These are phyloP conservation scores for Pleurozium schreberi DNA, from an alignment of 225 moss, liverwort and hornwort species.

Conservation along the genomic window DNA sequence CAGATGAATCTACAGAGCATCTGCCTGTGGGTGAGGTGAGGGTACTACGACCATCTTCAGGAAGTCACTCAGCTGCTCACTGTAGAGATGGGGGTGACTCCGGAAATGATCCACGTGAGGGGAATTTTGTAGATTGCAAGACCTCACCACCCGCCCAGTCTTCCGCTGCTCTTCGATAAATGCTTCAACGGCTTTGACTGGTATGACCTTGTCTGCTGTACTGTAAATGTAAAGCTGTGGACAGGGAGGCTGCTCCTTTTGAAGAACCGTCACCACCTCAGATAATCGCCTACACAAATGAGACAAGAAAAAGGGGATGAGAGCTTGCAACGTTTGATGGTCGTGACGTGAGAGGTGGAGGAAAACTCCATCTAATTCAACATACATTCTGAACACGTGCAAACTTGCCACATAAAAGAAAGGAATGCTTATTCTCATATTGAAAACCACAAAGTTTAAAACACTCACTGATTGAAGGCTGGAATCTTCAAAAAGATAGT, in stretches of 20 bases:
- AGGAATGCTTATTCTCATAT: neutral
- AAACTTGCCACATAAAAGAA: neutral
- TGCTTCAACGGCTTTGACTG: slow-evolving; percentile 58
- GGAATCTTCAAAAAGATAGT: slow-evolving; percentile 69
- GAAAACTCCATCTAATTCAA: neutral
- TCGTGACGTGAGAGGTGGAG: neutral
- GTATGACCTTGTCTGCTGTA: slow-evolving; percentile 82
- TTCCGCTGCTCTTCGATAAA: slow-evolving; percentile 81
- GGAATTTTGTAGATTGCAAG: slow-evolving; percentile 75
- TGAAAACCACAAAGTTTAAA: neutral
- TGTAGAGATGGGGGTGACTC: slow-evolving; percentile 65
- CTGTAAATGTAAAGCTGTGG: slow-evolving; percentile 94
- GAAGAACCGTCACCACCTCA: slow-evolving; percentile 61
- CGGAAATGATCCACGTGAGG: slow-evolving; percentile 96
- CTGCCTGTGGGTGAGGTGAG: neutral
- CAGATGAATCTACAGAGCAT: neutral
- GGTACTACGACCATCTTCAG: slow-evolving; percentile 47
- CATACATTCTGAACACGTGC: neutral
- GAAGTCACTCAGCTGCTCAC: slow-evolving; percentile 67
- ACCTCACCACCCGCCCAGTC: slow-evolving; percentile 65
- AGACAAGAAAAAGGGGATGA: neutral
- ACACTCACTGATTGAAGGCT: slow-evolving; percentile 45
- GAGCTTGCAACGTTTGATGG: neutral
- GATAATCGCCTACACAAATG: slow-evolving; percentile 43
- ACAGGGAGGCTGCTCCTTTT: slow-evolving; percentile 66